Base-by-base conservation (phyloP, 148 eudicot species). In the Fagopyrum tataricum region DNA sequence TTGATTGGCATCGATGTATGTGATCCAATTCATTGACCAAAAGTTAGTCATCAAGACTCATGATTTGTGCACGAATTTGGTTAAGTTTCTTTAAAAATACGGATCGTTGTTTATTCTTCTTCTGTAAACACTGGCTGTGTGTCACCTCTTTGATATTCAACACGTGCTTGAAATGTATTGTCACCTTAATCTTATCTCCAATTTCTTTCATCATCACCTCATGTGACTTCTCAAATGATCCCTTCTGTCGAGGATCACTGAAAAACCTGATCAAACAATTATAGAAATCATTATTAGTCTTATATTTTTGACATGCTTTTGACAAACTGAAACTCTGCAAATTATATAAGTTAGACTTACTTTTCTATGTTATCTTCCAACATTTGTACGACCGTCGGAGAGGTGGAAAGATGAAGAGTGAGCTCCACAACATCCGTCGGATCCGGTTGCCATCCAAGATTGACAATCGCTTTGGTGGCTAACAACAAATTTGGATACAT, bases 21-120 rank as follows among this genome's bases (percentile, higher is more conserved):
- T 31, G 37, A 2, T 31, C 37, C 37, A 31, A 31, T 31, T 31
- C 37, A 31, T 31, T 31, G 37, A 31, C 37, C 37, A 31, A 2
- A 31, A 31, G 37, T 31, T 31, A 31, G 37, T 31, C 37, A 31
- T 31, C 37, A 31, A 31, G 37, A 31, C 37, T 31, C 37, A 31
- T 2, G 53, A 49, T n/a, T 48, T 56, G 64, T 58, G 5, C 14
- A 0, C 64, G 37, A 9, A 58, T 21, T 12, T 58, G 39, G 24
- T 8, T 58, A 0, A 58, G 5, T 58, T 10, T 10, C 64, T 10
- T 58, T 9, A 58, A 5, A 4, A 58, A 4, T 58, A 9, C 8
- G 37, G 64, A 58, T 2, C 64, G 64, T 58, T 58, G 39, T 24
- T 5, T 58, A 14, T 58, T 58, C 64, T 58, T 58, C 64, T 58